Evolutionary conservation across 441 rosid genomes (phyloP).

Genomic region (Gossypium schwendimanii): DNA sequence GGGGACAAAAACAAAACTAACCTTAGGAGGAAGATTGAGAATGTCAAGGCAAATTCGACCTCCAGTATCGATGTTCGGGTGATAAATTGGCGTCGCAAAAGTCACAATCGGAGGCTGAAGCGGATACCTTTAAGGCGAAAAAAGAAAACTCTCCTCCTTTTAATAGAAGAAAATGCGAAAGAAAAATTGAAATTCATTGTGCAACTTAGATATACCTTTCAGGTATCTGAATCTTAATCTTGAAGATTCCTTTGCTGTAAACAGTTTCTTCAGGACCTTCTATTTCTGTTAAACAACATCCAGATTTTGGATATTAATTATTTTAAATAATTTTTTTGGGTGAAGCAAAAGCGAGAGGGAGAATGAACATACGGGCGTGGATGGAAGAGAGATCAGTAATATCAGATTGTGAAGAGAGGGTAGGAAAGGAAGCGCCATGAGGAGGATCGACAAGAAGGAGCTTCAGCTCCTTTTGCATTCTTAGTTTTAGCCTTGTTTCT

Average conservation of each 20-base stretch:
- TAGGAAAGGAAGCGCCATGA: conserved; percentile 58
- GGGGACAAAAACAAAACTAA: conserved; percentile 10
- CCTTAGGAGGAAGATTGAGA: conserved; percentile 87
- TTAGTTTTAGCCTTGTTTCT: conserved; percentile 62
- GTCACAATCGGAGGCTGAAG: conserved; percentile 80
- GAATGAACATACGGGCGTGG: conserved; percentile 44
- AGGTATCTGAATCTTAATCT: conserved; percentile 62
- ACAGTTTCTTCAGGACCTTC: conserved; percentile 72
- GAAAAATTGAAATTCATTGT: background rate
- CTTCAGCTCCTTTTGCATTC: conserved; percentile 81
- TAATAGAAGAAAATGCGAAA: background rate
- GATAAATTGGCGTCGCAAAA: conserved; percentile 68
- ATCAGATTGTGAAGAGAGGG: conserved; percentile 45
- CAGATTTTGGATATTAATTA: background rate
- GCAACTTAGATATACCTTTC: conserved; percentile 38
- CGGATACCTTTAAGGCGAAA: conserved; percentile 44
- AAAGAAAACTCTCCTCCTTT: background rate
- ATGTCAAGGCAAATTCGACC: conserved; percentile 91
- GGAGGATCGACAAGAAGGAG: conserved; percentile 79
- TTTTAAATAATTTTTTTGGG: no score
- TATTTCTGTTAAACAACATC: conserved; percentile 32
- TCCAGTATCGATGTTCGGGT: conserved; percentile 70
- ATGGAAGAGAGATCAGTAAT: conserved; percentile 44
- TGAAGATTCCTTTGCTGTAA: conserved; percentile 59
- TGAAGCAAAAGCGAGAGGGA: background rate